Conservation (phyloP, 2,329 filamentous ascomycete genomes). For the Graphilbum sp. region DNA sequence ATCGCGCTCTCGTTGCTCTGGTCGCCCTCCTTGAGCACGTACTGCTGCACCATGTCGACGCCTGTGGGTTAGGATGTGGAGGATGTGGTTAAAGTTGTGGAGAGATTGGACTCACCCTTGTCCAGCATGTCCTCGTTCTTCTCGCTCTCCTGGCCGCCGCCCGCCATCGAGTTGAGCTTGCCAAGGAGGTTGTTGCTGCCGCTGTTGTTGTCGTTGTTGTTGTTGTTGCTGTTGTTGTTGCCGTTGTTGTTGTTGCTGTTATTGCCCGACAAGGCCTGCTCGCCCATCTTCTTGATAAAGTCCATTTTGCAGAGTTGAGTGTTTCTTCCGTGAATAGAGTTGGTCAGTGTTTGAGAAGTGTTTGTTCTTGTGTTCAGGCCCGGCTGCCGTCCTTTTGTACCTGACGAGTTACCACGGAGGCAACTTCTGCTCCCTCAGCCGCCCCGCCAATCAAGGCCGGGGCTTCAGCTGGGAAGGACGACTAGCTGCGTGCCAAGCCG, state of each 20-base stretch:
- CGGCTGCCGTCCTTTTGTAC: too few relatives aligned
- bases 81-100: too few relatives aligned
- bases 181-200: constrained; percentile 41
- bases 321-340: not conserved
- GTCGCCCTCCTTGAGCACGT: constrained; percentile 50
- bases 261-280: not conserved
- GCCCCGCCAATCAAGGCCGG: not conserved
- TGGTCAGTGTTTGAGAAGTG: too few relatives aligned
- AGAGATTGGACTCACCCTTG: constrained; percentile 42
- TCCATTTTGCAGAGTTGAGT: constrained; percentile 25
- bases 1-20: constrained; percentile 57
- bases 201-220: constrained; percentile 14
- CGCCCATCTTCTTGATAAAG: constrained; percentile 32
- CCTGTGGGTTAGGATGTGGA: constrained; percentile 26
- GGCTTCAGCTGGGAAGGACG: not conserved
- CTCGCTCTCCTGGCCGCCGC: constrained; percentile 58
- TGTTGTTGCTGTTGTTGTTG: constrained; percentile 13
- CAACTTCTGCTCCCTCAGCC: not conserved
- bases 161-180: constrained; percentile 55
- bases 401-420: too few relatives aligned
- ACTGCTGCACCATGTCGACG: constrained; percentile 64
- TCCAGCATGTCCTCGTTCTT: constrained; percentile 72
- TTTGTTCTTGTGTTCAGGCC: too few relatives aligned
- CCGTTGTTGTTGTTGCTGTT: constrained; percentile 15
- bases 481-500: not conserved